Evolutionary conservation across 805 yeast genomes (phyloP).

Genomic region (Jamesozyma lodderae): DNA sequence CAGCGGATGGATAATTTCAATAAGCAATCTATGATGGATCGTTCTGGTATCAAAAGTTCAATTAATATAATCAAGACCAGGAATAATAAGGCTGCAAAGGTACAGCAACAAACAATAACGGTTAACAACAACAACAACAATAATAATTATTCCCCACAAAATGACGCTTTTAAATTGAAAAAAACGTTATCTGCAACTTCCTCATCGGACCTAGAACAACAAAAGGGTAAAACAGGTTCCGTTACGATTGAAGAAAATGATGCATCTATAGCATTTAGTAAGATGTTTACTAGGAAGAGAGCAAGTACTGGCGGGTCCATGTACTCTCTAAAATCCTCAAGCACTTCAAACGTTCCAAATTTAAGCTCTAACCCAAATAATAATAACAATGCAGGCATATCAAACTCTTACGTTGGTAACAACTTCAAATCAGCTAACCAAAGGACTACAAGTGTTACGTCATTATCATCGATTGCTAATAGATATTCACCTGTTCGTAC

Average conservation of each 20-base stretch:
- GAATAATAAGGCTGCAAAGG: too few species aligned
- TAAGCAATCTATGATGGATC: too few species aligned
- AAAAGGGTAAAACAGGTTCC: background rate
- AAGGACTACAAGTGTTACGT: constrained; percentile 17
- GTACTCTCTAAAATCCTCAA: constrained; percentile 19
- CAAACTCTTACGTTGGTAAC: background rate
- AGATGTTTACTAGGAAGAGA: constrained; percentile 27
- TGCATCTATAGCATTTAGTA: constrained; percentile 30
- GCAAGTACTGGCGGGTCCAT: constrained; percentile 27
- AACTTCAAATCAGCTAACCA: constrained; percentile 10
- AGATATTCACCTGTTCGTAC: constrained; percentile 26
- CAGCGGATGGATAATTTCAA: too few species aligned
- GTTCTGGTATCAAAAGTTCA: too few species aligned
- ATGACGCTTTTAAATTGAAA: too few species aligned
- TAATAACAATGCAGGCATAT: background rate
- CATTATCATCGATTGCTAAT: constrained; percentile 19
- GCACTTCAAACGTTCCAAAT: constrained; percentile 1
- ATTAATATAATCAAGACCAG: too few species aligned
- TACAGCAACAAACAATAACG: too few species aligned
- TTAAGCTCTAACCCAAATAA: background rate
- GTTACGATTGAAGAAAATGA: constrained; percentile 27
- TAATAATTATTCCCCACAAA: too few species aligned
- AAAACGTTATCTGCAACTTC: too few species aligned
- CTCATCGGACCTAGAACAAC: too few species aligned
- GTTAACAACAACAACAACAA: too few species aligned